A percentile compares a stretch with the other conserved stretches of the same genome.
Evolutionary conservation across 805 yeast genomes (phyloP).

Genomic region (Lipomyces yamadae): DNA sequence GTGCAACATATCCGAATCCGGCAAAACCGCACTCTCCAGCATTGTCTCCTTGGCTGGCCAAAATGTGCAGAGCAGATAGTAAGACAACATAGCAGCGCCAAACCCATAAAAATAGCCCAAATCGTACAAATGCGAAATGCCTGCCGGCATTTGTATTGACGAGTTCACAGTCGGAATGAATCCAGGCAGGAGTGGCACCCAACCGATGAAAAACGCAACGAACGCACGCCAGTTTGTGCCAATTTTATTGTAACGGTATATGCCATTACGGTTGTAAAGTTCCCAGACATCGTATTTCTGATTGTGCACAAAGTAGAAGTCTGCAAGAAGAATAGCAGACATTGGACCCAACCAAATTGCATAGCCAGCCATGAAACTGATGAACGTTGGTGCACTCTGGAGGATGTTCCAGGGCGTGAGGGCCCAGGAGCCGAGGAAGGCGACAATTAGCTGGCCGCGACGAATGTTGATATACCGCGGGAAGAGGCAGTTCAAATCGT

Average conservation of each 20-base stretch:
- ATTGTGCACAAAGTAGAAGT: constrained; percentile 30
- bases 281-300: constrained; percentile 31
- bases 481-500: constrained; percentile 46
- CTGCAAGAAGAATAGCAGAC: constrained; percentile 30
- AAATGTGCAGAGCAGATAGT: constrained; percentile 16
- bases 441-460: constrained; percentile 58
- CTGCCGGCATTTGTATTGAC: constrained; percentile 16
- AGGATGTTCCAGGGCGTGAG: constrained; percentile 51
- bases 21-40: constrained; percentile 15
- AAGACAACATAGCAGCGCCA: constrained; percentile 30
- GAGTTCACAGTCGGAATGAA: constrained; percentile 34
- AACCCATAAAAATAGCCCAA: constrained; percentile 39
- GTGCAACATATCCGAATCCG: constrained; percentile 14
- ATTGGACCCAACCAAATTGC: constrained; percentile 52
- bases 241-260: constrained; percentile 35
- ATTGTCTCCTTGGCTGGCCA: constrained; percentile 27
- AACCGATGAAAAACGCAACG: constrained; percentile 32
- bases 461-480: constrained; percentile 62
- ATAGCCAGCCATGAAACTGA: constrained; percentile 47
- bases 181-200: constrained; percentile 35
- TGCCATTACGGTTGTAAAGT: constrained; percentile 31
- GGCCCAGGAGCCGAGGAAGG: constrained; percentile 46
- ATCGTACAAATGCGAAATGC: constrained; percentile 37
- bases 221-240: constrained; percentile 34
- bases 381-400: constrained; percentile 47